phyloP scores from a whole-genome alignment of 1,284 basidiomycete species.

The Bjerkandera adusta region DNA sequence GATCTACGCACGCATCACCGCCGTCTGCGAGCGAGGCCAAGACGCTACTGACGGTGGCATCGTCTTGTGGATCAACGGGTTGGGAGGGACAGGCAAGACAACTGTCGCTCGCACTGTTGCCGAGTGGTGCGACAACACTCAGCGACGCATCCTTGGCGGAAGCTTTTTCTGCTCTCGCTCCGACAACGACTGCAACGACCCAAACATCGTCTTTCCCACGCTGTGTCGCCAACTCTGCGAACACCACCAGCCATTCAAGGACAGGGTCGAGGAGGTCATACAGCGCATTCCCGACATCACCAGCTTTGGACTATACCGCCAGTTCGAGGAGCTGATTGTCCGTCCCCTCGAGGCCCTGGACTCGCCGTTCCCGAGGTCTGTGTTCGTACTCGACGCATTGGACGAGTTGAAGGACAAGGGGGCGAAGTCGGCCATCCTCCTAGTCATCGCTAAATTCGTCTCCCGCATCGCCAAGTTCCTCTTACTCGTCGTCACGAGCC shows the following conservation, averaged over 20 bases:
- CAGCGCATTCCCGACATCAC: conserved; percentile 14
- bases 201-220: conserved; percentile 23
- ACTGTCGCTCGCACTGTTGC: conserved; percentile 17
- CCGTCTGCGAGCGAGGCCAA: too few relatives aligned
- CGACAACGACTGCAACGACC: conserved; percentile 18
- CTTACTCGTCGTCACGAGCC: conserved; percentile 25
- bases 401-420: conserved; percentile 27
- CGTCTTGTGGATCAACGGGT: conserved; percentile 14
- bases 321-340: conserved; percentile 24
- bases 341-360: too few relatives aligned
- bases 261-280: too few relatives aligned
- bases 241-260: conserved; percentile 16
- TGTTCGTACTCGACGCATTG: conserved; percentile 28
- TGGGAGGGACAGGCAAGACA: conserved; percentile 14
- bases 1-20: too few relatives aligned
- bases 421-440: conserved; percentile 17
- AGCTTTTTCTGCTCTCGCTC: conserved; percentile 33
- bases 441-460: conserved; percentile 4
- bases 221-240: conserved; percentile 27
- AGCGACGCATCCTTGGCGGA: conserved; percentile 22
- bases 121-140: conserved; percentile 6
- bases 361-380: conserved; percentile 15
- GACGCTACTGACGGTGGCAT: too few relatives aligned
- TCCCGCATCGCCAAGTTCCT: background rate
- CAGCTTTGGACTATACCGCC: conserved; percentile 8